phyloP scores from a whole-genome alignment of 2,329 filamentous ascomycete genomes.

The Hawksworthiomyces lignivorus region DNA sequence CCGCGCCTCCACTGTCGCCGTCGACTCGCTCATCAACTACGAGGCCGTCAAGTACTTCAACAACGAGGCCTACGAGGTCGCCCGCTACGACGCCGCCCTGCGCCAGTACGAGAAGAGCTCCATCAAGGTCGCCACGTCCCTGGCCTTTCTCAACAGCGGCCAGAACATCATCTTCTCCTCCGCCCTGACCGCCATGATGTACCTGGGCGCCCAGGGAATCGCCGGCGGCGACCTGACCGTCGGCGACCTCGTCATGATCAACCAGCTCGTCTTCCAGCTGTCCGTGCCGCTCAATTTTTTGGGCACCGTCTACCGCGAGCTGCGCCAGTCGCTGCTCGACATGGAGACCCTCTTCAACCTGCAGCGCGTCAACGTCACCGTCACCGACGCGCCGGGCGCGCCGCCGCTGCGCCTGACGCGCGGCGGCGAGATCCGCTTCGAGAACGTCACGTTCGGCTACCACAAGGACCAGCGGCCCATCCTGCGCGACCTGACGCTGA shows the following conservation, averaged over 20 bases:
- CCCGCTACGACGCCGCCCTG: constrained; percentile 80
- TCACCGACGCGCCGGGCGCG: constrained; percentile 70
- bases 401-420: constrained; percentile 62
- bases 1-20: constrained; percentile 85
- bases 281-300: constrained; percentile 96
- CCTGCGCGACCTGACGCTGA: constrained; percentile 73
- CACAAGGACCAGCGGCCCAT: constrained; percentile 79
- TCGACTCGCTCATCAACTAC: constrained; percentile 97
- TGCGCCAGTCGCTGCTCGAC: constrained; percentile 87
- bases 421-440: constrained; percentile 86
- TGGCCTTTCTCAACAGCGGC: constrained; percentile 87
- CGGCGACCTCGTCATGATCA: constrained; percentile 96
- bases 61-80: constrained; percentile 92
- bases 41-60: constrained; percentile 99
- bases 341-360: constrained; percentile 98
- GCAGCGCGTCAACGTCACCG: constrained; percentile 88
- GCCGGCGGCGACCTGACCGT: constrained; percentile 75
- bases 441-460: constrained; percentile 94
- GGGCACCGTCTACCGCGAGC: constrained; percentile 93
- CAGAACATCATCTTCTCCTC: constrained; percentile 97
- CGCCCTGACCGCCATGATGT: constrained; percentile 96
- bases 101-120: constrained; percentile 84
- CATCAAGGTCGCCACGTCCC: constrained; percentile 91
- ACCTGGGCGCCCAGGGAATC: constrained; percentile 84
- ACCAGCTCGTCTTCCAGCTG: constrained; percentile 96